These are phyloP conservation scores for Pseudogymnoascus sp. DNA, from an alignment of 2,329 filamentous ascomycete genomes.

Conservation along the genomic window DNA sequence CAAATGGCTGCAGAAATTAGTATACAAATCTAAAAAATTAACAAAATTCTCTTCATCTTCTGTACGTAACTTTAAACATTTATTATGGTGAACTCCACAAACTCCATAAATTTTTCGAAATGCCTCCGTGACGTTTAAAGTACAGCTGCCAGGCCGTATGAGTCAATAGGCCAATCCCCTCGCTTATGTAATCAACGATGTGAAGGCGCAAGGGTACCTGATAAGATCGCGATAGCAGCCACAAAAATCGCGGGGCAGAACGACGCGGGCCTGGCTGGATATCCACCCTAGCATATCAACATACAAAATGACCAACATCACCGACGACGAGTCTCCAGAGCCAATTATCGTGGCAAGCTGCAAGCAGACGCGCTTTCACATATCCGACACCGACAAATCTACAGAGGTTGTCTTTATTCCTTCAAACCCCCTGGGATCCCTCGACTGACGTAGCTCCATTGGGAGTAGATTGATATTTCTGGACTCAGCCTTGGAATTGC, in stretches of 20 bases:
- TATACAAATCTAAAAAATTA: not conserved
- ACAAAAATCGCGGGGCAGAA: slow-evolving; percentile 1
- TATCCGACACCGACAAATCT: slow-evolving; percentile 22
- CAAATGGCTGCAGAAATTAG: not conserved
- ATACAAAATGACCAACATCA: not conserved
- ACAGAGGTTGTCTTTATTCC: not conserved
- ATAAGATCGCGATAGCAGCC: slow-evolving; percentile 7
- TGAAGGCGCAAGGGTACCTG: not conserved
- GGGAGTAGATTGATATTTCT: slow-evolving; percentile 66
- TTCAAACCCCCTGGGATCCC: not conserved
- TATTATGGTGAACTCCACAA: not conserved
- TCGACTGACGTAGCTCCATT: slow-evolving; percentile 46
- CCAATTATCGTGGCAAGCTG: slow-evolving; percentile 24
- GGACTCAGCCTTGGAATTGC: slow-evolving; percentile 39
- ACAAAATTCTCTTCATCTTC: not conserved
- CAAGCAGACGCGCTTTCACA: slow-evolving; percentile 29
- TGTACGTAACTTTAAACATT: not conserved
- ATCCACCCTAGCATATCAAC: not conserved
- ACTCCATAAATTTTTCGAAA: not conserved
- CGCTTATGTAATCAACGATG: not conserved
- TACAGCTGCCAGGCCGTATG: not conserved
- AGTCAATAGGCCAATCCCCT: not conserved
- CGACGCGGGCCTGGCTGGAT: slow-evolving; percentile 5
- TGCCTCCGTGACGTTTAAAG: not conserved
- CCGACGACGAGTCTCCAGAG: not conserved